Percentiles rank a stretch among this genome's conserved stretches.
Evolutionary conservation across 257 asterid genomes (phyloP).

Genomic region (Nicotiana benthamiana): DNA sequence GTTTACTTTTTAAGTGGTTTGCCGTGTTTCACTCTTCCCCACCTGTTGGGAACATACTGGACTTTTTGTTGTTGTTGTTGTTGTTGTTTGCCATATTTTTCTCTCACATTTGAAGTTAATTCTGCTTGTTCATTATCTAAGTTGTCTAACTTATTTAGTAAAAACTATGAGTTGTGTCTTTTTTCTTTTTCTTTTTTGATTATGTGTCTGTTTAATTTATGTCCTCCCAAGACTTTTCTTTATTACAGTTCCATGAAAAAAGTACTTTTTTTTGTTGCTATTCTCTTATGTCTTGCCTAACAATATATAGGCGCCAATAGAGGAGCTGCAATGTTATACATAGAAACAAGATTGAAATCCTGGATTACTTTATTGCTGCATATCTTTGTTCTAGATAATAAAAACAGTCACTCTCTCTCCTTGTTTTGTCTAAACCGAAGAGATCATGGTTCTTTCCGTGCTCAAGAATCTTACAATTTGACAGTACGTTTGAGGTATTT

Average conservation of each 20-base stretch:
- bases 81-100: not conserved
- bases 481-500: not conserved
- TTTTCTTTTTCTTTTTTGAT: too few relatives aligned
- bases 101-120: not conserved
- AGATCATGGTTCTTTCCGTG: not conserved
- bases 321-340: conserved; percentile 63
- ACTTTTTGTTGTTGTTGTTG: too few relatives aligned
- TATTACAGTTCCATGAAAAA: not conserved
- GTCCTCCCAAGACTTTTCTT: not conserved
- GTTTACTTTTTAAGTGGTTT: not conserved
- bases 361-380: conserved; percentile 17
- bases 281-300: conserved; percentile 1
- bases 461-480: not conserved
- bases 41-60: too few relatives aligned
- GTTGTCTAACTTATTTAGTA: not conserved
- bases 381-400: not conserved
- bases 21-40: too few relatives aligned
- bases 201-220: not conserved
- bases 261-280: conserved; percentile 12
- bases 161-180: not conserved
- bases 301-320: conserved; percentile 49
- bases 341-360: conserved; percentile 51
- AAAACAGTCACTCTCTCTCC: not conserved
- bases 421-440: not conserved
- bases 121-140: not conserved